Conservation (phyloP, 148 eudicot genomes). For the Vaccinium corymbosum region DNA sequence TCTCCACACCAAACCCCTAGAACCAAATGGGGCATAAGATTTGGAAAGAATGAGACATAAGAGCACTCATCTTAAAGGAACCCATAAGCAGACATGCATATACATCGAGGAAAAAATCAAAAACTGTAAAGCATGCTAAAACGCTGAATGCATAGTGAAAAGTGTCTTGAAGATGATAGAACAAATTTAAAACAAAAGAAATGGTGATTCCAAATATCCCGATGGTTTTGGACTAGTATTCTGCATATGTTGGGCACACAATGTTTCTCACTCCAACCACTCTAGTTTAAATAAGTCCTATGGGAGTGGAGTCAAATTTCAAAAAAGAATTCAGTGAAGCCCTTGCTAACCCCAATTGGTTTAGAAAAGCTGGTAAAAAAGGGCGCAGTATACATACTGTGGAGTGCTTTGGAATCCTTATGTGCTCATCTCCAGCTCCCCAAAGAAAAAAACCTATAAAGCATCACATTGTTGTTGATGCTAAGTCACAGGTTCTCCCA, state of each 20-base stretch:
- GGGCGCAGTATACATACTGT: neutral
- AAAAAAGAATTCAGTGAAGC: no score
- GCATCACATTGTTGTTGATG: neutral
- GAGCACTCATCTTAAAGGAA: neutral
- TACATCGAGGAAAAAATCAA: neutral
- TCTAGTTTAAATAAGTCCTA: no score
- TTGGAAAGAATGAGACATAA: neutral
- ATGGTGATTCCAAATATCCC: neutral
- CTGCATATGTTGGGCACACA: neutral
- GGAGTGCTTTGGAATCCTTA: neutral
- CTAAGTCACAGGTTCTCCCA: neutral
- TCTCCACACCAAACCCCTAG: neutral
- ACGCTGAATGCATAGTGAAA: neutral
- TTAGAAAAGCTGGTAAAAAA: neutral
- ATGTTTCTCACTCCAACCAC: neutral
- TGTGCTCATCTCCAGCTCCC: neutral
- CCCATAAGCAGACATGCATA: neutral
- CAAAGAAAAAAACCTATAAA: neutral
- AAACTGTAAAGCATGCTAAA: neutral
- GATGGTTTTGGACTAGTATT: neutral
- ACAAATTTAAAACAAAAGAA: neutral
- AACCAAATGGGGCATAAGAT: neutral
- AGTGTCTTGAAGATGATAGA: neutral
- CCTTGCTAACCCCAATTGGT: neutral
- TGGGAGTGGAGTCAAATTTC: no score